Conservation (phyloP, 805 yeast genomes). For the Saturnispora galanensis region DNA sequence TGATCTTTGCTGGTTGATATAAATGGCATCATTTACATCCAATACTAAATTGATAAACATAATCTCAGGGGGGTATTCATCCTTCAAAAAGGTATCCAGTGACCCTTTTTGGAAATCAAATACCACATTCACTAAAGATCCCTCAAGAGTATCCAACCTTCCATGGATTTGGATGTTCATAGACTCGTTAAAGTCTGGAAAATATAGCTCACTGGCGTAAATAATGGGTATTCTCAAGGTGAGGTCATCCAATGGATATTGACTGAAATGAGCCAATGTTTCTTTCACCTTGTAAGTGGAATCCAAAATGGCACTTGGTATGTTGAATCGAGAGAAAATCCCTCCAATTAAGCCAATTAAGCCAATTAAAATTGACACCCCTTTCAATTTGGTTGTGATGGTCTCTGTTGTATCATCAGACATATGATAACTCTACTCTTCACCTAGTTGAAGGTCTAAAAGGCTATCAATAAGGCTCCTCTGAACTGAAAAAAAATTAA, state of each 20-base stretch:
- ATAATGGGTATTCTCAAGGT: constrained; percentile 35
- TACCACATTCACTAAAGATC: constrained; percentile 11
- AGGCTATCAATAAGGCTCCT: too few species aligned
- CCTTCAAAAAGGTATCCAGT: constrained; percentile 5
- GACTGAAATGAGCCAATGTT: constrained; percentile 14
- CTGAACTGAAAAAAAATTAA: too few species aligned
- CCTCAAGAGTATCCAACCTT: constrained; percentile 25
- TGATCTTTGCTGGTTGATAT: constrained; percentile 19
- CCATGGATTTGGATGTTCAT: constrained; percentile 37
- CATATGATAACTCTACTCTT: too few species aligned
- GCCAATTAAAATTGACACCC: not conserved
- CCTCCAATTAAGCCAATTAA: not conserved
- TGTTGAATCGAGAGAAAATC: not conserved
- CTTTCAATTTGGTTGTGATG: not conserved
- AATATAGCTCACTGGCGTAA: constrained; percentile 33
- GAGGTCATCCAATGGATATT: constrained; percentile 34
- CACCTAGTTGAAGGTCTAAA: not conserved
- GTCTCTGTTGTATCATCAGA: too few species aligned
- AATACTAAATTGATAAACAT: constrained; percentile 17
- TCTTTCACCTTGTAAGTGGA: not conserved
- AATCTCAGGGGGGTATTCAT: constrained; percentile 7
- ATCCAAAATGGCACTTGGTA: not conserved
- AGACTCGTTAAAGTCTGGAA: constrained; percentile 61
- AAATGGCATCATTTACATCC: constrained; percentile 20
- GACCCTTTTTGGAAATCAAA: constrained; percentile 17